Evolutionary conservation across 495 filamentous ascomycete species (phyloP).

Genomic region (Aspergillus ellipticus): DNA sequence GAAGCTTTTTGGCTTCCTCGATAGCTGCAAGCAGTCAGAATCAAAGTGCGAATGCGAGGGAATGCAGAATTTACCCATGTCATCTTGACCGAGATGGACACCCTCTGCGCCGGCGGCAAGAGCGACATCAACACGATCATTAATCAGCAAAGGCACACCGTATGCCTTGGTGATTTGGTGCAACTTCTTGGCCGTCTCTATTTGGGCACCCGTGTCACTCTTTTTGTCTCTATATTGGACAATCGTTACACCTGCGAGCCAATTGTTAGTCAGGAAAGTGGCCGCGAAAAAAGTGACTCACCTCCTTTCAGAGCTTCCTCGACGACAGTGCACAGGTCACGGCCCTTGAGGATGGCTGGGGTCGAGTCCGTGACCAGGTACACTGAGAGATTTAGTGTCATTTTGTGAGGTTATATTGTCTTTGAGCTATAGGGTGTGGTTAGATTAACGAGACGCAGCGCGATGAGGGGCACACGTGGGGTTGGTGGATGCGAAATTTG

Average conservation of each 20-base stretch:
- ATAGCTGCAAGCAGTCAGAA: constrained; percentile 45
- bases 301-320: constrained; percentile 72
- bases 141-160: constrained; percentile 81
- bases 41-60: constrained; percentile 1
- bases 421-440: not conserved
- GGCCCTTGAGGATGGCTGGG: constrained; percentile 65
- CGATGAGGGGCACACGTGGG: too few species aligned
- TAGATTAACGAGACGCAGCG: not conserved
- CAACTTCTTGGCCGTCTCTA: constrained; percentile 65
- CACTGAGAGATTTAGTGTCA: constrained; percentile 57
- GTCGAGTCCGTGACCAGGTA: constrained; percentile 95
- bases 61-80: constrained; percentile 60
- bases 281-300: constrained; percentile 17
- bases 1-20: constrained; percentile 60
- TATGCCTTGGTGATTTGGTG: constrained; percentile 65
- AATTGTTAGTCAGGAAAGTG: constrained; percentile 12
- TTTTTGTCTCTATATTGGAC: constrained; percentile 92
- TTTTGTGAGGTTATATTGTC: constrained; percentile 12
- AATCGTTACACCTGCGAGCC: constrained; percentile 62
- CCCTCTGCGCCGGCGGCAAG: constrained; percentile 83
- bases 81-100: constrained; percentile 92
- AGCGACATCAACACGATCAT: constrained; percentile 92
- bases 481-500: too few species aligned
- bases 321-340: constrained; percentile 70
- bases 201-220: constrained; percentile 67